phyloP scores from a whole-genome alignment of 2,329 filamentous ascomycete species.

The Leptographium procerum region DNA sequence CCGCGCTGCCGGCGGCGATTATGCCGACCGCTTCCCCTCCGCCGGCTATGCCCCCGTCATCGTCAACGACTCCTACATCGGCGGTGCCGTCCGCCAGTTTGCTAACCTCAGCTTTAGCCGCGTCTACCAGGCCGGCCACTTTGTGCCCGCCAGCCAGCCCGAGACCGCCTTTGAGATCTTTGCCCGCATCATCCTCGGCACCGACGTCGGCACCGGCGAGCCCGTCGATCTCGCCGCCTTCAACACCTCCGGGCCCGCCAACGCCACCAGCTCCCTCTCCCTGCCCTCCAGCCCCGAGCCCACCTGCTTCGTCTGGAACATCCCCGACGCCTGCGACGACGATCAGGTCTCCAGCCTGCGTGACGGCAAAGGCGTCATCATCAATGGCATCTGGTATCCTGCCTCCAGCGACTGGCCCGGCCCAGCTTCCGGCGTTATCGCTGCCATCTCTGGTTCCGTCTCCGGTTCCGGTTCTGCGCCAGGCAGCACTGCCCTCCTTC shows the following conservation, averaged over 20 bases:
- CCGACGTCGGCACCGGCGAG: constrained; percentile 44
- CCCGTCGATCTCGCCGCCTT: constrained; percentile 39
- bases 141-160: constrained; percentile 50
- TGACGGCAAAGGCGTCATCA: constrained; percentile 38
- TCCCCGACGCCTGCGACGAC: constrained; percentile 20
- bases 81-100: constrained; percentile 63
- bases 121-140: constrained; percentile 55
- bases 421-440: not conserved
- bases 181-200: constrained; percentile 44
- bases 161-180: constrained; percentile 49
- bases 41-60: constrained; percentile 65
- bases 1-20: constrained; percentile 31
- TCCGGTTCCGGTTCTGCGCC: not conserved
- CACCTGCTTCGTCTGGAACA: constrained; percentile 16
- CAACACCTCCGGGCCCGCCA: constrained; percentile 11
- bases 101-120: constrained; percentile 62
- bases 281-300: constrained; percentile 27
- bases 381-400: constrained; percentile 46
- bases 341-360: constrained; percentile 41
- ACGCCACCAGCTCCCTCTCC: constrained; percentile 13
- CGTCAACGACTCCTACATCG: constrained; percentile 56
- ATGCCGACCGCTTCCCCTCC: constrained; percentile 43
- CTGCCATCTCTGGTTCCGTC: not conserved
- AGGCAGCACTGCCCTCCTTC: not conserved
- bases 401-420: constrained; percentile 30